phyloP scores from a whole-genome alignment of 2,329 filamentous ascomycete species.

The Alternaria arborescens region DNA sequence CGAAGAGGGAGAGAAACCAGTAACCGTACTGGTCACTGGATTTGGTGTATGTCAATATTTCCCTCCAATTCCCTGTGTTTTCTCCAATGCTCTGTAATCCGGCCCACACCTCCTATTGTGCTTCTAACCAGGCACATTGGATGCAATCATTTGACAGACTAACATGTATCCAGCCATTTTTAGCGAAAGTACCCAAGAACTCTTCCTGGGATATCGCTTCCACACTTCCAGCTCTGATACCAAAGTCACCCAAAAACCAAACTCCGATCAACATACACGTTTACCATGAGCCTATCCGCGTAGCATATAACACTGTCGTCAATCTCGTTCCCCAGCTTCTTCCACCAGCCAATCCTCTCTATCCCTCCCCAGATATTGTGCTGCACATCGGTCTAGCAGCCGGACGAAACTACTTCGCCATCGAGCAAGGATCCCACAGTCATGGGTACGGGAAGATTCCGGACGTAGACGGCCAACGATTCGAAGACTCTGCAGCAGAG shows the following conservation, averaged over 20 bases:
- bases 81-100: neutral
- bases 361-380: constrained; percentile 41
- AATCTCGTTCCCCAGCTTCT: constrained; percentile 40
- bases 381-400: constrained; percentile 52
- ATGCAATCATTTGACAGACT: constrained; percentile 7
- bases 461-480: constrained; percentile 46
- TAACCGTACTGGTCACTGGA: constrained; percentile 49
- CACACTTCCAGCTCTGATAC: constrained; percentile 46
- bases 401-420: constrained; percentile 45
- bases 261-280: constrained; percentile 49
- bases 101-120: neutral
- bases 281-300: constrained; percentile 46
- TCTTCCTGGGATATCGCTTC: constrained; percentile 52
- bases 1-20: constrained; percentile 41
- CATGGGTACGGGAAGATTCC: constrained; percentile 42
- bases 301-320: constrained; percentile 45
- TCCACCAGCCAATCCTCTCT: constrained; percentile 26
- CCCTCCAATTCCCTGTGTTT: neutral
- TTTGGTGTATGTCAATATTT: constrained; percentile 41
- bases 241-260: constrained; percentile 30
- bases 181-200: constrained; percentile 42
- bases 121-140: neutral
- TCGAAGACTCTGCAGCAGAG: constrained; percentile 30
- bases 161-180: constrained; percentile 40
- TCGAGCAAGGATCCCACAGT: constrained; percentile 43